Percentiles rank a stretch among this genome's conserved stretches.
These are phyloP conservation scores for Diaporthe citrichinensis DNA, from an alignment of 2,329 filamentous ascomycete genomes.

Conservation along the genomic window DNA sequence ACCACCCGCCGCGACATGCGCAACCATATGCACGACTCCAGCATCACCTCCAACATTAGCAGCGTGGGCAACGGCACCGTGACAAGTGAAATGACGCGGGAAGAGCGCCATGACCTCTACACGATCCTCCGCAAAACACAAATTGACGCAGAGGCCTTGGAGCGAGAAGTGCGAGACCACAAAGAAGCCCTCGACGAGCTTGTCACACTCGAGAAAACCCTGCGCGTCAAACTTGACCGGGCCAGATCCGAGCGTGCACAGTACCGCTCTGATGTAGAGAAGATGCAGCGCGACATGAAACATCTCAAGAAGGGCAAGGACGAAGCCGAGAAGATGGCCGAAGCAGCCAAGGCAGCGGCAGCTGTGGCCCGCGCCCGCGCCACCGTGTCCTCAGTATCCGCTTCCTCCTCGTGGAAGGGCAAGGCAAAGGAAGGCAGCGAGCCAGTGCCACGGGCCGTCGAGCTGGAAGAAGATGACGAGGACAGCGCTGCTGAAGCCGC, in stretches of 20 bases:
- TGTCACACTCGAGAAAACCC: constrained; percentile 68
- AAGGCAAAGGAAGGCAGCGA: constrained; percentile 36
- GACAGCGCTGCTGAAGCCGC: constrained; percentile 18
- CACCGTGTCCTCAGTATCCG: constrained; percentile 37
- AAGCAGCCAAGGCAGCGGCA: constrained; percentile 46
- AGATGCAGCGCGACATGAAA: constrained; percentile 66
- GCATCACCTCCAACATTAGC: constrained; percentile 45
- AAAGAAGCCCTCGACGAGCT: constrained; percentile 74
- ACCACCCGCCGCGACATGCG: constrained; percentile 48
- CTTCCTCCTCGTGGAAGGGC: constrained; percentile 24
- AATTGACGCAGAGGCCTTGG: constrained; percentile 76
- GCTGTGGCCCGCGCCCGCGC: constrained; percentile 40
- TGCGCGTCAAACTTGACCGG: constrained; percentile 78
- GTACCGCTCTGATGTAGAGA: constrained; percentile 68
- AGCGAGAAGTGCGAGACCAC: constrained; percentile 78
- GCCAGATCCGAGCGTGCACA: constrained; percentile 75
- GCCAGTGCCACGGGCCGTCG: constrained; percentile 43
- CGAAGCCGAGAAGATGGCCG: constrained; percentile 51
- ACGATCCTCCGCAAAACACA: constrained; percentile 73
- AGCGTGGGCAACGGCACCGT: constrained; percentile 44
- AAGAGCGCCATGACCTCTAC: constrained; percentile 72
- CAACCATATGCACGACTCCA: constrained; percentile 48
- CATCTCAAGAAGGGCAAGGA: constrained; percentile 58
- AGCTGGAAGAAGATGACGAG: constrained; percentile 46
- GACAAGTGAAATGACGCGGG: constrained; percentile 59